Conservation (phyloP, 2,329 filamentous ascomycete genomes). For the Aureobasidium sp. region DNA sequence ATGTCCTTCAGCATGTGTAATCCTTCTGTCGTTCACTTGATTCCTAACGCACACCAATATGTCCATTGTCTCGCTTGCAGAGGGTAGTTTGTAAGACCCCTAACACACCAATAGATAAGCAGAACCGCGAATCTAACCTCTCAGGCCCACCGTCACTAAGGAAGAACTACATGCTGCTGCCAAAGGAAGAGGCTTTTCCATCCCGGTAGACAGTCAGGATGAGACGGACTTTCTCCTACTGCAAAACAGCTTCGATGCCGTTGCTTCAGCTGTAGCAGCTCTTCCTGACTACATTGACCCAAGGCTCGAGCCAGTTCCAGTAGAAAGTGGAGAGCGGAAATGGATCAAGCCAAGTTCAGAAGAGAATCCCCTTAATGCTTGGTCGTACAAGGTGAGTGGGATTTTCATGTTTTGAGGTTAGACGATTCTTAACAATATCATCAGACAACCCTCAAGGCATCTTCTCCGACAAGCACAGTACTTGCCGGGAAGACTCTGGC, state of each 20-base stretch:
- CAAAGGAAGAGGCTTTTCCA: slow-evolving; percentile 18
- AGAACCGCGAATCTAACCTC: background rate
- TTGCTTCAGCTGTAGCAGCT: slow-evolving; percentile 11
- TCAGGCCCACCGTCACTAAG: slow-evolving; percentile 19
- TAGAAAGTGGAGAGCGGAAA: slow-evolving; percentile 19
- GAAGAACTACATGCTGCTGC: slow-evolving; percentile 19
- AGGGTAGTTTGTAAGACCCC: slow-evolving; percentile 15
- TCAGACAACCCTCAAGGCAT: slow-evolving; percentile 22
- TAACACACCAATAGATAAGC: background rate
- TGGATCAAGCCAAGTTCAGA: slow-evolving; percentile 19
- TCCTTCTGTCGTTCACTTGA: background rate
- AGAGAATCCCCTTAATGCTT: slow-evolving; percentile 36
- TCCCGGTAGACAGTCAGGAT: slow-evolving; percentile 16
- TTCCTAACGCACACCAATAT: slow-evolving; percentile 11
- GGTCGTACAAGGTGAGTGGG: slow-evolving; percentile 27
- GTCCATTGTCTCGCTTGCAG: slow-evolving; percentile 22
- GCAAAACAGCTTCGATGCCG: slow-evolving; percentile 22
- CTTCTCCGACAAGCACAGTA: slow-evolving; percentile 16
- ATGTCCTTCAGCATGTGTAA: background rate
- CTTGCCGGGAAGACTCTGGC: slow-evolving; percentile 28
- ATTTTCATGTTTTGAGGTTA: no score
- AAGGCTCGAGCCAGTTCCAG: slow-evolving; percentile 21
- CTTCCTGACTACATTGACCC: slow-evolving; percentile 32
- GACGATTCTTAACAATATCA: background rate
- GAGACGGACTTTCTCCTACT: slow-evolving; percentile 21